Conservation (phyloP, 2,329 filamentous ascomycete species). For the Alternaria sp. region DNA sequence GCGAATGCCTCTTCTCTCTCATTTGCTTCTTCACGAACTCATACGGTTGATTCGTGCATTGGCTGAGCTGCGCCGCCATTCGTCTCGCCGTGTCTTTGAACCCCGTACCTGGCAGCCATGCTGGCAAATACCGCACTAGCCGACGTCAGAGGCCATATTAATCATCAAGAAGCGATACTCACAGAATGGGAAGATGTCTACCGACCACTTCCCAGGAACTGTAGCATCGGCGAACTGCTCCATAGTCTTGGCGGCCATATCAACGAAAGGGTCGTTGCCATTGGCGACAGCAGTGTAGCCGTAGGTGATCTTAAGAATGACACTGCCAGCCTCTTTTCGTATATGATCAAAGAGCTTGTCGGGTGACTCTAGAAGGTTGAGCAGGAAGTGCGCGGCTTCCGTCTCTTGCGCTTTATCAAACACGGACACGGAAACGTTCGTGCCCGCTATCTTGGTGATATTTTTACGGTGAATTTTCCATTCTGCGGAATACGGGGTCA, state of each 20-base stretch:
- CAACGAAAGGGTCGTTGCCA: constrained; percentile 52
- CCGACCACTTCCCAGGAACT: constrained; percentile 54
- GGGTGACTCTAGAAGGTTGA: constrained; percentile 27
- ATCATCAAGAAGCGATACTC: constrained; percentile 13
- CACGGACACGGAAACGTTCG: constrained; percentile 20
- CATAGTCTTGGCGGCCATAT: constrained; percentile 51
- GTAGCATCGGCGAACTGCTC: constrained; percentile 50
- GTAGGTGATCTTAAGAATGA: constrained; percentile 39
- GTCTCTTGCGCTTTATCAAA: constrained; percentile 31
- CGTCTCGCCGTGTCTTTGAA: constrained; percentile 19
- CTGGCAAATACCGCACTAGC: constrained; percentile 49
- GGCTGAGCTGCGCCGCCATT: constrained; percentile 33
- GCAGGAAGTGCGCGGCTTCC: constrained; percentile 30
- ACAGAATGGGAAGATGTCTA: constrained; percentile 56
- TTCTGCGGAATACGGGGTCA: constrained; percentile 19
- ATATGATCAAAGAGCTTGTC: constrained; percentile 31
- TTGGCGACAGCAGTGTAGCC: constrained; percentile 55
- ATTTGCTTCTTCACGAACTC: constrained; percentile 53
- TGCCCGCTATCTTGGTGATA: constrained; percentile 29
- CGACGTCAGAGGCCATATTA: neutral
- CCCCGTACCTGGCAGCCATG: constrained; percentile 55
- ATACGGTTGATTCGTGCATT: constrained; percentile 51
- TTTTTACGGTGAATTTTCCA: constrained; percentile 34
- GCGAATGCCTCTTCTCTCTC: constrained; percentile 29
- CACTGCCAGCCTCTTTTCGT: constrained; percentile 32